Evolutionary conservation across 345 rosid genomes (phyloP).

Genomic region (Sapria himalayana): DNA sequence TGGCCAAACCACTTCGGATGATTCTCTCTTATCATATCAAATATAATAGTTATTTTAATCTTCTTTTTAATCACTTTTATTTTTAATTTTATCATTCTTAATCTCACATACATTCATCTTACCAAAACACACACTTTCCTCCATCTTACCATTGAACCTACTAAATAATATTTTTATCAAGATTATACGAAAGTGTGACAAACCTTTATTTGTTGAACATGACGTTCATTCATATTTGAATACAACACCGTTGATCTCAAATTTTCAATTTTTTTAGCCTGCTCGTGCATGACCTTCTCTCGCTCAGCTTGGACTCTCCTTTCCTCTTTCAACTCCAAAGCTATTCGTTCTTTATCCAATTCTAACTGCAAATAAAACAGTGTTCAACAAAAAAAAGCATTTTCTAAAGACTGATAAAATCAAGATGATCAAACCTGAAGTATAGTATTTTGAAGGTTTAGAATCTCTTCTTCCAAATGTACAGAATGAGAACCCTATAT

Average conservation of each 20-base stretch:
- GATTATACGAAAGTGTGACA: too few relatives aligned
- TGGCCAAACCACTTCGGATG: too few relatives aligned
- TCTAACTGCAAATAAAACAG: constrained; percentile 36
- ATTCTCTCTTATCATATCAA: too few relatives aligned
- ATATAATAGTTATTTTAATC: too few relatives aligned
- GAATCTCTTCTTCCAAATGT: constrained; percentile 71
- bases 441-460: constrained; percentile 71
- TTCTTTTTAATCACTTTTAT: too few relatives aligned
- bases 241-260: constrained; percentile 73
- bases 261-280: constrained; percentile 74
- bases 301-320: constrained; percentile 84
- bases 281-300: constrained; percentile 78
- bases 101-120: too few relatives aligned
- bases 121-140: too few relatives aligned
- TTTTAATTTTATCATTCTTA: too few relatives aligned
- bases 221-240: constrained; percentile 57
- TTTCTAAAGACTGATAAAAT: constrained; percentile 5
- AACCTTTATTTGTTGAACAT: constrained; percentile 51
- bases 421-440: constrained; percentile 34
- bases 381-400: too few relatives aligned
- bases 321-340: constrained; percentile 90
- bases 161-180: too few relatives aligned
- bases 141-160: too few relatives aligned
- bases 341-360: constrained; percentile 79
- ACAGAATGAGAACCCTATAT: constrained; percentile 70